Evolutionary conservation across 164 flowering plant genomes (phyloP).

Genomic region (Vitis rotundifolia): DNA sequence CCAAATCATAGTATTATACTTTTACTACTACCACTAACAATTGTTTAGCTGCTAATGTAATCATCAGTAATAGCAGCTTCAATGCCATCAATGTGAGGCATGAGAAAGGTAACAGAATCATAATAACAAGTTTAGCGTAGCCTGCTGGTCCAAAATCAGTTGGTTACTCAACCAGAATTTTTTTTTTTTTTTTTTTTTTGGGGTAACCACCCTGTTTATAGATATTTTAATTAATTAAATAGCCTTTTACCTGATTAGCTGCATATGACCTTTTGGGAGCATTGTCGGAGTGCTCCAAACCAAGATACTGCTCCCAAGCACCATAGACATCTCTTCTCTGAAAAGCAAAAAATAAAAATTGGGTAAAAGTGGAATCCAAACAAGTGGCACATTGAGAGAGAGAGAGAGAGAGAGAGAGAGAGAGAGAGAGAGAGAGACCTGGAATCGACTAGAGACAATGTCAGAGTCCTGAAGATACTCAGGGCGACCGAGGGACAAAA

Average conservation of each 20-base stretch:
- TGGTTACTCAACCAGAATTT: too few relatives aligned
- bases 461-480: conserved; percentile 82
- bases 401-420: conserved; percentile 4
- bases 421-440: conserved; percentile 37
- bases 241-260: conserved; percentile 55
- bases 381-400: background rate
- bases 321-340: conserved; percentile 87
- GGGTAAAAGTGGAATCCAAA: background rate
- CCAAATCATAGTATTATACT: background rate
- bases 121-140: background rate
- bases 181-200: too few relatives aligned
- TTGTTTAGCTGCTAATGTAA: background rate
- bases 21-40: background rate
- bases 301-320: conserved; percentile 95
- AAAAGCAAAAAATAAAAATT: background rate
- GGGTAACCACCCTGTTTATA: background rate
- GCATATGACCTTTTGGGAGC: conserved; percentile 69
- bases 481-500: conserved; percentile 76
- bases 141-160: background rate
- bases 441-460: conserved; percentile 66
- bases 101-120: background rate
- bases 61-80: background rate
- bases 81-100: background rate
- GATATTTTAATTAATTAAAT: background rate
- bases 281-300: conserved; percentile 76